Conservation (phyloP, 345 rosid species). For the Bretschneidera sinensis region DNA sequence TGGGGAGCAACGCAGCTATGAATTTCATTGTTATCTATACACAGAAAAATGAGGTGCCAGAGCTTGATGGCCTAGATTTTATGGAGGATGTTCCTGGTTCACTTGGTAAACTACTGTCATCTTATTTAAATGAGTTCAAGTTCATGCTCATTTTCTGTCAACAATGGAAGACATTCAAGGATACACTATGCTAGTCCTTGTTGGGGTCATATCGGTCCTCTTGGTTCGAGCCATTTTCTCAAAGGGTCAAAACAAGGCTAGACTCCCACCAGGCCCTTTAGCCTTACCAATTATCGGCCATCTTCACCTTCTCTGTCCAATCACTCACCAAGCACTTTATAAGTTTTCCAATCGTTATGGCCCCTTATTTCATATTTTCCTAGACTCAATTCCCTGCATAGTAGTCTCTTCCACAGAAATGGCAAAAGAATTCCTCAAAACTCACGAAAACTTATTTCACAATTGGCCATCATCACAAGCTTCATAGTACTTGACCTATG, state of each 20-base stretch:
- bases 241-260: background rate
- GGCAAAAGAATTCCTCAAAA: too few relatives aligned
- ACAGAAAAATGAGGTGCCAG: slow-evolving; percentile 47
- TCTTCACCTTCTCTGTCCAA: background rate
- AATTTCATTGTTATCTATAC: slow-evolving; percentile 33
- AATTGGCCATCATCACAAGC: too few relatives aligned
- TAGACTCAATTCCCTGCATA: background rate
- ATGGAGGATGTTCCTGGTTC: slow-evolving; percentile 74
- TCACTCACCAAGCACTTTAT: background rate
- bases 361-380: background rate
- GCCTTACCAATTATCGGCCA: background rate
- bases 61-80: slow-evolving; percentile 65
- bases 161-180: too few relatives aligned
- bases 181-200: too few relatives aligned
- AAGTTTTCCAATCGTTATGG: background rate
- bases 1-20: too few relatives aligned
- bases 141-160: too few relatives aligned
- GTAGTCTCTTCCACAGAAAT: too few relatives aligned
- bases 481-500: background rate
- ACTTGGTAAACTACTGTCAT: slow-evolving; percentile 42
- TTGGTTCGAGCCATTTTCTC: background rate
- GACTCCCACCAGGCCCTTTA: background rate
- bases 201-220: too few relatives aligned
- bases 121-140: slow-evolving; percentile 47
- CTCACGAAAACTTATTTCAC: too few relatives aligned